Evolutionary conservation across 768 basidiomycete genomes (phyloP), one percentile per base, ranked within the genome.

Genomic region (Leccinum fibrillosum): DNA sequence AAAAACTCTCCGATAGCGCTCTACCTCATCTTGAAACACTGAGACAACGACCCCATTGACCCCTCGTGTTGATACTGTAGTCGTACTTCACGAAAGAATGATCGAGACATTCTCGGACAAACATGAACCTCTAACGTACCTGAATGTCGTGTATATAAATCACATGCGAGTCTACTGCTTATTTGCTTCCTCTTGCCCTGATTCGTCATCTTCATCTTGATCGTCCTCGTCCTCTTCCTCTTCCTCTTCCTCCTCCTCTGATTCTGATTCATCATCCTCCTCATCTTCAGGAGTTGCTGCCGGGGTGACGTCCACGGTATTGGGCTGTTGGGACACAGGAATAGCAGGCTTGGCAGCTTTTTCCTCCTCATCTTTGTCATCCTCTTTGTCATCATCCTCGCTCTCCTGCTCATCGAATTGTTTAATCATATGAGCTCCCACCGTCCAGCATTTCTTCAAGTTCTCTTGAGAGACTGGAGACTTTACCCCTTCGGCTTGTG

Each of bases 11-110:
- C 55, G 48, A 37, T 62, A 89, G 90, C 90, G 15, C 69, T 92
- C 12, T 92, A 90, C 75, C 89, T 92, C 68, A 90, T 92, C 63
- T 71, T 90, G 59, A 92, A 91, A 71, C 87, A 88, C 61, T 90
- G 54, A 66, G 56, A 50, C 26, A 8, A 3, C n/a, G 5, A 23
- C 13, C 3, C 5, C 13, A 30, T 17, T 12, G 17, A 7, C 13
- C 6, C 21, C 48, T 25, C 17, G 12, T 8, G 37, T 10, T 17
- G 21, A 13, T 13, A 23, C 21, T 19, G 50, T 25, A 26, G 15
- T 49, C 5, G 15, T 19, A 44, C 49, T 19, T 19, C 7, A 49
- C 30, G 32, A 44, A 53, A 25, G 4, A 13, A 44, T 47, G 10
- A 26, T n/a, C 28, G 25, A n/a, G 54, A 56, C 13, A 11, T 3